A percentile compares a stretch with the other conserved stretches of the same genome.
Conservation (phyloP, 2,329 filamentous ascomycete species). For the Leptodontidium sp. region DNA sequence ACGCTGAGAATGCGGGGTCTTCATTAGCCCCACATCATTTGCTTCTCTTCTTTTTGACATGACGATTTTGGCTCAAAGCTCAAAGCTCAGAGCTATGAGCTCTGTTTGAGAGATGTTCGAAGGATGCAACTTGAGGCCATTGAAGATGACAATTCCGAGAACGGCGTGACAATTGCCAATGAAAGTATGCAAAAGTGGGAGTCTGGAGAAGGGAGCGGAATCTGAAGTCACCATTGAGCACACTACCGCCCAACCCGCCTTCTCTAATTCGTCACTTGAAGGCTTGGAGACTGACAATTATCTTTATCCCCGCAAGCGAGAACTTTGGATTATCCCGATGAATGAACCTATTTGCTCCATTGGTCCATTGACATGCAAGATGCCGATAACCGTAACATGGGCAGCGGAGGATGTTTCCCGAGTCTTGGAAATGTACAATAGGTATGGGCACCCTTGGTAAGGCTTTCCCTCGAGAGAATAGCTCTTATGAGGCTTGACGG, state of each 20-base stretch:
- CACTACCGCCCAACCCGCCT: neutral
- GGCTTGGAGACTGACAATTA: neutral
- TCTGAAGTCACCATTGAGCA: neutral
- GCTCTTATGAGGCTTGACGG: neutral
- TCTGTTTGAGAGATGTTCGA: neutral
- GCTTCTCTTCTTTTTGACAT: slow-evolving; percentile 22
- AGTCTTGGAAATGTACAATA: neutral
- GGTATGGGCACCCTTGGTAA: neutral
- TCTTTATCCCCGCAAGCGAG: slow-evolving; percentile 28
- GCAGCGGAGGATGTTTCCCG: neutral
- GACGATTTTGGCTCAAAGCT: neutral
- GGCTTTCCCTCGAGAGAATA: neutral
- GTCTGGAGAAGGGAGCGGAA: neutral
- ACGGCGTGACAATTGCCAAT: slow-evolving; percentile 1
- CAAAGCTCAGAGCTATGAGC: neutral
- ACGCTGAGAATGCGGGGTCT: slow-evolving; percentile 25
- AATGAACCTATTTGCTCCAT: neutral
- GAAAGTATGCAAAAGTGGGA: neutral
- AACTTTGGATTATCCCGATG: slow-evolving; percentile 8
- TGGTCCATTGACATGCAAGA: slow-evolving; percentile 26
- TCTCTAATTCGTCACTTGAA: slow-evolving; percentile 19
- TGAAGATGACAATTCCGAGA: neutral
- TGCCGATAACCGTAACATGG: slow-evolving; percentile 37
- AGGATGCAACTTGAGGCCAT: neutral
- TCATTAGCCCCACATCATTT: slow-evolving; percentile 29